These are phyloP conservation scores for Hawksworthiomyces lignivorus DNA, from an alignment of 2,329 filamentous ascomycete genomes.

Conservation along the genomic window DNA sequence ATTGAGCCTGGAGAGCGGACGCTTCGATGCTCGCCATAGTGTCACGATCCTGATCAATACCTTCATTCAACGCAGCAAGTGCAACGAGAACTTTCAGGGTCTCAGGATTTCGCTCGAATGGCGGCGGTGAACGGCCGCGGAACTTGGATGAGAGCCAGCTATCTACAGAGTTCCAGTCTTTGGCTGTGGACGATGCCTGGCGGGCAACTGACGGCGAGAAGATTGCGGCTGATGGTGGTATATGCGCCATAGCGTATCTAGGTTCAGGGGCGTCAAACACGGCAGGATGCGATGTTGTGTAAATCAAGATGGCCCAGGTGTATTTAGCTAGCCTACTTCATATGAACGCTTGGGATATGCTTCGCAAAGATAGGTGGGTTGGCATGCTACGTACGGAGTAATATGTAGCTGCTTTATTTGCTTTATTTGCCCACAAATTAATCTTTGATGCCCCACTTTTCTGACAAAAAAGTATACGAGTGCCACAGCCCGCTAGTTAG, in stretches of 20 bases:
- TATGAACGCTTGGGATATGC: too few relatives aligned
- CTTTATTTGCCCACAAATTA: too few relatives aligned
- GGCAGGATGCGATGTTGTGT: too few relatives aligned
- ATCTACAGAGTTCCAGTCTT: conserved; percentile 87
- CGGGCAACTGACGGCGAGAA: conserved; percentile 64
- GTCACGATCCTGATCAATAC: conserved; percentile 62
- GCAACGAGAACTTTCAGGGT: conserved; percentile 70
- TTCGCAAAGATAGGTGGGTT: too few relatives aligned
- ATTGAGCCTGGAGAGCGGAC: conserved; percentile 47
- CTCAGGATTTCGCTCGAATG: conserved; percentile 75
- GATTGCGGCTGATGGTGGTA: conserved; percentile 41
- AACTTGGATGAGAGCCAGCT: conserved; percentile 71
- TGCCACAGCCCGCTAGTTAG: too few relatives aligned
- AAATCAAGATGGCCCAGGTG: too few relatives aligned
- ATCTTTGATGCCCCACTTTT: too few relatives aligned
- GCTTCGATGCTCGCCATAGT: conserved; percentile 52
- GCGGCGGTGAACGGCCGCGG: conserved; percentile 52
- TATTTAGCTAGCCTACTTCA: too few relatives aligned
- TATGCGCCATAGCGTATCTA: conserved; percentile 32
- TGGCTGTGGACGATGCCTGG: conserved; percentile 71
- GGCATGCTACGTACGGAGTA: too few relatives aligned
- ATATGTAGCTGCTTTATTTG: too few relatives aligned
- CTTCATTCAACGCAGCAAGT: conserved; percentile 68
- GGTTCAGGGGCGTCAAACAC: too few relatives aligned
- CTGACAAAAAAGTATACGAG: too few relatives aligned